phyloP scores from a whole-genome alignment of 257 asterid species.

The Lycium barbarum region DNA sequence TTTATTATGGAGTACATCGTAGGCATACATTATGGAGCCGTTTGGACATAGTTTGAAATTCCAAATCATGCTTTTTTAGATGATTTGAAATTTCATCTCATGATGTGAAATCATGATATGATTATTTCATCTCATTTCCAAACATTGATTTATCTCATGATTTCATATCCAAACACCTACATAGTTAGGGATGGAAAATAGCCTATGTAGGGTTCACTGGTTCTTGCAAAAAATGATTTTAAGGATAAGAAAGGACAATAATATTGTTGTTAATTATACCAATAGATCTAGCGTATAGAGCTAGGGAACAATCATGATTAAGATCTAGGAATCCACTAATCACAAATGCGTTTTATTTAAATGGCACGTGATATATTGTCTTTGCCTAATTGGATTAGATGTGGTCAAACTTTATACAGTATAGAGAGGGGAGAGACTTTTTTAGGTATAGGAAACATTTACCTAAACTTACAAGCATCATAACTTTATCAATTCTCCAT shows the following conservation, averaged over 20 bases:
- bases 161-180: too few relatives aligned
- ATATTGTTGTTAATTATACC: not conserved
- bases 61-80: too few relatives aligned
- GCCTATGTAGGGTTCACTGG: too few relatives aligned
- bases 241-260: not conserved
- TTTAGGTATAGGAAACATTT: not conserved
- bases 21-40: too few relatives aligned
- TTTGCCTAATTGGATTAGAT: not conserved
- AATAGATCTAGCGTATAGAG: slow-evolving; percentile 9
- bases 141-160: too few relatives aligned
- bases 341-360: not conserved
- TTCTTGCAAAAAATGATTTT: not conserved
- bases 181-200: not conserved
- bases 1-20: too few relatives aligned
- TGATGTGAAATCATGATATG: too few relatives aligned
- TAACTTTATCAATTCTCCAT: not conserved
- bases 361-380: slow-evolving; percentile 13
- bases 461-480: slow-evolving; percentile 24
- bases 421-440: not conserved
- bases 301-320: not conserved
- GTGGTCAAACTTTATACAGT: not conserved
- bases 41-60: too few relatives aligned
- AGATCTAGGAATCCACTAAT: slow-evolving; percentile 1
- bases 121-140: too few relatives aligned
- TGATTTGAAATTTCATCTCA: too few relatives aligned